Base-by-base conservation (phyloP, 2,329 filamentous ascomycete species). In the Fusarium musae region DNA sequence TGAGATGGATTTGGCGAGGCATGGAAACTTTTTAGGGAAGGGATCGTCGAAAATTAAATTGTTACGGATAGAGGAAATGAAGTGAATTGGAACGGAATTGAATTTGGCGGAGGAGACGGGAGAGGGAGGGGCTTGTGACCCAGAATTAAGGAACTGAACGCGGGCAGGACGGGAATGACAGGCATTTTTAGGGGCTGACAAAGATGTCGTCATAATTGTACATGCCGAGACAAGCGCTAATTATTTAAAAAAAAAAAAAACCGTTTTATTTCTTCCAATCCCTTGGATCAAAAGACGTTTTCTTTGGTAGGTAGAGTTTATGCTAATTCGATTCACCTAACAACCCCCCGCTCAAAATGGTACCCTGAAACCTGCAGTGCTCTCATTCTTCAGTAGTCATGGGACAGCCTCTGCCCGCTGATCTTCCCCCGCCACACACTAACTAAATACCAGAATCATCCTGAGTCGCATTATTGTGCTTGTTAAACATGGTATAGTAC, bases 401-500 rank as follows among this genome's bases (percentile, higher is more conserved):
- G n/a, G 47, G 30, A 7, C 19, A 50, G 47, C 46, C 49, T n/a
- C 37, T 39, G 37, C 42, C 23, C 42, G 23, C 50, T 40, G 26
- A 28, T 39, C 17, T 5, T 28, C 13, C 15, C 5, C 12, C 9
- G 2, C 17, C 17, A 16, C 2, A 11, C 34, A 9, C 21, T 42
- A 23, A 8, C 4, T 37, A 60, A n/a, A 57, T 61, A 30, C 59
- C 59, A 28, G 66, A 69, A 21, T 69, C 66, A 1, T 69, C 66
- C 12, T 69, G 66, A 12, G 52, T 63, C 13, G 66, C 63, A 12
- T 59, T 54, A 16, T 67, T 49, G 37, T 62, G 61, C 58, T 61
- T 69, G 34, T 69, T 69, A 19, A 66, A 69, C 43, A 69, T 59
- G 21, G 66, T 66, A 26, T 69, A 66, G 44, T 69, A 69, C 11